A percentile compares a stretch with the other conserved stretches of the same genome.
These are phyloP conservation scores for Boletus rex-veris DNA, from an alignment of 768 basidiomycete genomes.

Conservation along the genomic window DNA sequence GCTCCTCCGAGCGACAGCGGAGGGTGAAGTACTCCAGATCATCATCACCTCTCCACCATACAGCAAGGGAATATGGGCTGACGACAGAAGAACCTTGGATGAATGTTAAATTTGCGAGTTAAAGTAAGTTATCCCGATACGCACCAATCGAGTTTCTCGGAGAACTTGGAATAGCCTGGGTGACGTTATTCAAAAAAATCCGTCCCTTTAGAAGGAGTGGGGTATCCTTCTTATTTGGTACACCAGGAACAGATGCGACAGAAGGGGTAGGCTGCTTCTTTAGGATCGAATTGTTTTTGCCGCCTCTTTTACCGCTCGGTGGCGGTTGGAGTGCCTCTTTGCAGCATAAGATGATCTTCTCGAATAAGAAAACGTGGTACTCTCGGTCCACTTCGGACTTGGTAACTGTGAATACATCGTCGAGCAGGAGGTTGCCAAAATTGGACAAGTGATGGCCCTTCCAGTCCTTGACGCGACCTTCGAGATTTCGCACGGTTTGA, in stretches of 20 bases:
- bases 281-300: conserved; percentile 84
- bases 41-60: conserved; percentile 94
- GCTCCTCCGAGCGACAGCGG: conserved; percentile 89
- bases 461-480: conserved; percentile 93
- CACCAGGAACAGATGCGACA: conserved; percentile 45
- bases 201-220: conserved; percentile 90
- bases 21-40: conserved; percentile 92
- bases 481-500: conserved; percentile 83
- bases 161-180: conserved; percentile 64
- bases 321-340: conserved; percentile 74
- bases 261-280: conserved; percentile 70
- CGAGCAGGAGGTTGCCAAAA: conserved; percentile 91
- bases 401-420: conserved; percentile 93
- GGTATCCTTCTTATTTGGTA: conserved; percentile 66
- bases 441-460: conserved; percentile 95
- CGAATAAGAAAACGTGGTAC: conserved; percentile 98
- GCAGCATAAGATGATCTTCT: conserved; percentile 98
- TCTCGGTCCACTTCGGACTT: conserved; percentile 96
- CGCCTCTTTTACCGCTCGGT: conserved; percentile 60
- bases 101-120: neutral
- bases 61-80: conserved; percentile 75
- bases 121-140: conserved; percentile 27
- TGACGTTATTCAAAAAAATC: conserved; percentile 96
- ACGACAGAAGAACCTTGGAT: conserved; percentile 44
- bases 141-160: conserved; percentile 58